Evolutionary conservation across 1,139 yeast genomes (phyloP).

Genomic region (Komagataea norvegica): DNA sequence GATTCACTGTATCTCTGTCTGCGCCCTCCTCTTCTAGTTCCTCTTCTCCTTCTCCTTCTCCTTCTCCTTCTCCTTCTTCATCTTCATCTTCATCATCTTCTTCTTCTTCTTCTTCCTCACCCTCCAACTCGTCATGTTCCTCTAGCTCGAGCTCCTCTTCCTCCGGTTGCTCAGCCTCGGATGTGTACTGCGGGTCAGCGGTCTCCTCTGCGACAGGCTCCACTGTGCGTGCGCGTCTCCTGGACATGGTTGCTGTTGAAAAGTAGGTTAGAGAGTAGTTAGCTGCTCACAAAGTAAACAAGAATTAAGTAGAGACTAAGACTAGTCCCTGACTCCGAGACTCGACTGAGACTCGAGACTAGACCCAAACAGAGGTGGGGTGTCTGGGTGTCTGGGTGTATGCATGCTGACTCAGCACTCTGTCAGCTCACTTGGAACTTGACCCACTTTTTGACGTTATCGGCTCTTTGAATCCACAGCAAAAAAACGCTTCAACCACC

Average conservation of each 20-base stretch:
- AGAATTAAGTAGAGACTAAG: too few relatives aligned
- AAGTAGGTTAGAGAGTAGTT: too few relatives aligned
- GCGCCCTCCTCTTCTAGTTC: constrained; percentile 8
- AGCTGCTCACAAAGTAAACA: too few relatives aligned
- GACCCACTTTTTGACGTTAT: constrained; percentile 11
- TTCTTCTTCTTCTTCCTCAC: constrained; percentile 4
- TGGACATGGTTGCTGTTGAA: background rate
- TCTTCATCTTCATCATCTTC: constrained; percentile 12
- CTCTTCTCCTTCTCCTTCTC: constrained; percentile 6
- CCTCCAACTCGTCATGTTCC: constrained; percentile 10
- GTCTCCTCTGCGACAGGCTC: background rate
- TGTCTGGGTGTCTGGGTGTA: too few relatives aligned
- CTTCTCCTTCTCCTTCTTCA: constrained; percentile 7
- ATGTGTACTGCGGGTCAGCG: too few relatives aligned
- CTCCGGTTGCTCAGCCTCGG: constrained; percentile 1
- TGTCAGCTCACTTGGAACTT: background rate
- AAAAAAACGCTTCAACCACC: too few relatives aligned
- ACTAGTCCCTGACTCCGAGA: too few relatives aligned
- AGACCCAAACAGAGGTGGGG: too few relatives aligned
- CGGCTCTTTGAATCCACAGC: constrained; percentile 2
- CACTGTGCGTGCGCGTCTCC: constrained; percentile 2
- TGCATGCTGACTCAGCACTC: constrained; percentile 1
- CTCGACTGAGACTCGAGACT: too few relatives aligned
- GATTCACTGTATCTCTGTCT: constrained; percentile 13
- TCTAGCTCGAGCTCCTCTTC: constrained; percentile 1